Evolutionary conservation across 176 grass and related monocot genomes (phyloP).

Genomic region (Poa annua): DNA sequence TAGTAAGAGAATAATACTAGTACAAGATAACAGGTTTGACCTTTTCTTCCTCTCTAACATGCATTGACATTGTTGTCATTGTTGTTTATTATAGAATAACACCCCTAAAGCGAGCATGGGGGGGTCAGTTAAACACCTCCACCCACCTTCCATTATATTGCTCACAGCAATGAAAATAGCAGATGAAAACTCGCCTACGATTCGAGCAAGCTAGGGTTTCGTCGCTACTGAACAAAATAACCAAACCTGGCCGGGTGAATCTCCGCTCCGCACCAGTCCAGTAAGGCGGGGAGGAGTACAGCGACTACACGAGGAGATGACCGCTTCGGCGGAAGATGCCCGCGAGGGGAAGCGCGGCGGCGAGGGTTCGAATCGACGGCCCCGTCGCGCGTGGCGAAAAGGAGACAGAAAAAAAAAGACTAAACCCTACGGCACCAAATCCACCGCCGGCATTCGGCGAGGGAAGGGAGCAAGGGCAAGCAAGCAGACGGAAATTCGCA

Average conservation of each 20-base stretch:
- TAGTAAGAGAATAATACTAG: not conserved
- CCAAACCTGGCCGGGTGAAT: not conserved
- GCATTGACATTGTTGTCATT: not conserved
- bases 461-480: not conserved
- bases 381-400: not conserved
- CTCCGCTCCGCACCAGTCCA: not conserved
- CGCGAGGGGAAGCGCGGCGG: not conserved
- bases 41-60: not conserved
- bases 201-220: slow-evolving; percentile 12
- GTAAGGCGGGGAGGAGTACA: not conserved
- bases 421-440: slow-evolving; percentile 17
- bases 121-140: not conserved
- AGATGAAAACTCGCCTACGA: not conserved
- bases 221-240: not conserved
- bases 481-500: not conserved
- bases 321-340: not conserved
- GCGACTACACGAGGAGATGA: not conserved
- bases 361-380: not conserved
- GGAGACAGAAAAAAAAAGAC: not conserved
- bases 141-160: not conserved
- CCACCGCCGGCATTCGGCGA: not conserved
- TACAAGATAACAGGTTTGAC: not conserved
- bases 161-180: not conserved
- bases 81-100: not conserved
- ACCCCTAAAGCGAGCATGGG: not conserved